phyloP scores from a whole-genome alignment of 352 stramenopile species.

The Phytophthora cactorum region DNA sequence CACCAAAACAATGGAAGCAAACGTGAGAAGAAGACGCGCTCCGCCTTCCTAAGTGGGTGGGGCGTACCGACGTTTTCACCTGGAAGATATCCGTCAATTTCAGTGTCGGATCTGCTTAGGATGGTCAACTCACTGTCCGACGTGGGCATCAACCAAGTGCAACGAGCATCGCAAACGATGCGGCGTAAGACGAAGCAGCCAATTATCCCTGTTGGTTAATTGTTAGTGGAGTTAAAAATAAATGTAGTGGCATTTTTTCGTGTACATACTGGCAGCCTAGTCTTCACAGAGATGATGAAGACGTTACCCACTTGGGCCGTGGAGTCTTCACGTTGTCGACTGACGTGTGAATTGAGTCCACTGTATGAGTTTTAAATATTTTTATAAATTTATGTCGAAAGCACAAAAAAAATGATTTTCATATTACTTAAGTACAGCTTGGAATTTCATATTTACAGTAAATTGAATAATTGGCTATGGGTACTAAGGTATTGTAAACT shows the following conservation, averaged over 20 bases:
- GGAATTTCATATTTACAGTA: not conserved
- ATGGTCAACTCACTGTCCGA: slow-evolving; percentile 11
- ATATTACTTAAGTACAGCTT: too few species aligned
- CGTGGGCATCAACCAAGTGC: not conserved
- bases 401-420: too few species aligned
- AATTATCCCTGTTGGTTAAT: slow-evolving; percentile 1
- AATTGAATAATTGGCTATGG: not conserved
- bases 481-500: not conserved
- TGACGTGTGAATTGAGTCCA: too few species aligned
- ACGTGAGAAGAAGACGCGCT: not conserved
- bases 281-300: too few species aligned
- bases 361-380: too few species aligned
- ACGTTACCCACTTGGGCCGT: too few species aligned
- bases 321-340: too few species aligned
- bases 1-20: not conserved
- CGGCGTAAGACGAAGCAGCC: not conserved
- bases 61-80: slow-evolving; percentile 3
- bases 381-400: too few species aligned
- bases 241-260: not conserved
- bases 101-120: slow-evolving; percentile 9
- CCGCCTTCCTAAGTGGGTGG: not conserved
- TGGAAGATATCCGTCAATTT: slow-evolving; percentile 21
- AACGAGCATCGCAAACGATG: slow-evolving; percentile 3
- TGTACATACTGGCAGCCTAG: too few species aligned
- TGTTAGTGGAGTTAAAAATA: not conserved